Evolutionary conservation across 2,329 filamentous ascomycete genomes (phyloP).

Genomic region (Phialophora tarda): DNA sequence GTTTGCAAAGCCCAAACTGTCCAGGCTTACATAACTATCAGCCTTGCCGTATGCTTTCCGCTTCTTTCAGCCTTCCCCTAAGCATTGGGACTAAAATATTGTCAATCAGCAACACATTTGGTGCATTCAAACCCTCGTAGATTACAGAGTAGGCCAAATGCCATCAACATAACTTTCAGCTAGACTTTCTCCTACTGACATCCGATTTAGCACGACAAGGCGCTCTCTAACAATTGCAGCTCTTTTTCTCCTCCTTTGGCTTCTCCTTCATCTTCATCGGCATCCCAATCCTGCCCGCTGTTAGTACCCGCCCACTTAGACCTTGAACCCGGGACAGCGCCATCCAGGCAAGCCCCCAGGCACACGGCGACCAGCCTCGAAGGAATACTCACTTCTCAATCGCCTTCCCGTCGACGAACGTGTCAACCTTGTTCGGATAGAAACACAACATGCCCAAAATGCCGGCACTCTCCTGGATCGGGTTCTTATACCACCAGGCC

Average conservation of each 20-base stretch:
- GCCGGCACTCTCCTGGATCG: slow-evolving; percentile 33
- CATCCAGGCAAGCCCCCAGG: background rate
- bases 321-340: too few relatives aligned
- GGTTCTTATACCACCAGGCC: slow-evolving; percentile 40
- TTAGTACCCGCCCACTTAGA: background rate
- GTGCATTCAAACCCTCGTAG: too few relatives aligned
- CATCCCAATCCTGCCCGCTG: slow-evolving; percentile 12
- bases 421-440: slow-evolving; percentile 40
- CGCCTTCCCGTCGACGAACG: slow-evolving; percentile 36
- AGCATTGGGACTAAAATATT: background rate
- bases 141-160: background rate
- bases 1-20: too few relatives aligned
- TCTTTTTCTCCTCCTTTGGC: background rate
- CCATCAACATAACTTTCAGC: background rate
- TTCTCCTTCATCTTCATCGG: slow-evolving; percentile 11
- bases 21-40: background rate
- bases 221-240: background rate
- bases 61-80: background rate
- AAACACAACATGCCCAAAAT: slow-evolving; percentile 39
- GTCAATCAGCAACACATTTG: background rate
- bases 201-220: background rate
- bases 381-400: slow-evolving; percentile 36
- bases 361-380: background rate
- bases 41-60: background rate
- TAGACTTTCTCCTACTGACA: background rate